Conservation (phyloP, 2,329 filamentous ascomycete species). For the Aspergillus carbonarius region DNA sequence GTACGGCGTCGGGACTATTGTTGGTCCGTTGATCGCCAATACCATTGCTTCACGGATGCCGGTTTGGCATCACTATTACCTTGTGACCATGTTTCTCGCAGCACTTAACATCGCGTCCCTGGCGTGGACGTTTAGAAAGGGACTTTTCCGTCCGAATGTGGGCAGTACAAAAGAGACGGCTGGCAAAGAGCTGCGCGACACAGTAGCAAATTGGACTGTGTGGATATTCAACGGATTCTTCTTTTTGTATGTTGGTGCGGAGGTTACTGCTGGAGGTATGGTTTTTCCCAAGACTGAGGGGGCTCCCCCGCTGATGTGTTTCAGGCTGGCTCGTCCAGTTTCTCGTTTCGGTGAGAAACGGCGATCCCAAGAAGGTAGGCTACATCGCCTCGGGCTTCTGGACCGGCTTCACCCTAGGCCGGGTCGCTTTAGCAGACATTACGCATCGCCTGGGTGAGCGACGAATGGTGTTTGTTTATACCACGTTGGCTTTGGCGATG, state of each 20-base stretch:
- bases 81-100: conserved; percentile 17
- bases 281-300: not conserved
- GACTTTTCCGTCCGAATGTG: conserved; percentile 23
- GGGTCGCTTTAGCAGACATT: conserved; percentile 23
- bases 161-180: conserved; percentile 20
- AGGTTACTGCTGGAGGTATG: conserved; percentile 26
- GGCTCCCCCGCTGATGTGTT: not conserved
- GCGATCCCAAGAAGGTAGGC: conserved; percentile 23
- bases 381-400: conserved; percentile 27
- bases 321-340: conserved; percentile 27
- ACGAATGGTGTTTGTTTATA: conserved; percentile 24
- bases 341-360: conserved; percentile 23
- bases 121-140: conserved; percentile 21
- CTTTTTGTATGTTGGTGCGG: conserved; percentile 25
- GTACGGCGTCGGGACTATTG: conserved; percentile 23
- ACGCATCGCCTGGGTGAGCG: conserved; percentile 25
- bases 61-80: conserved; percentile 25
- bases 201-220: conserved; percentile 17
- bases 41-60: conserved; percentile 22
- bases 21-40: conserved; percentile 23
- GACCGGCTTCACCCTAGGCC: conserved; percentile 24
- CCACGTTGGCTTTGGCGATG: conserved; percentile 17
- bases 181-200: conserved; percentile 19
- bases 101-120: conserved; percentile 16
- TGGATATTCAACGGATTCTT: conserved; percentile 28